Conservation (phyloP, 2,329 filamentous ascomycete genomes). For the Alternaria brassicae region DNA sequence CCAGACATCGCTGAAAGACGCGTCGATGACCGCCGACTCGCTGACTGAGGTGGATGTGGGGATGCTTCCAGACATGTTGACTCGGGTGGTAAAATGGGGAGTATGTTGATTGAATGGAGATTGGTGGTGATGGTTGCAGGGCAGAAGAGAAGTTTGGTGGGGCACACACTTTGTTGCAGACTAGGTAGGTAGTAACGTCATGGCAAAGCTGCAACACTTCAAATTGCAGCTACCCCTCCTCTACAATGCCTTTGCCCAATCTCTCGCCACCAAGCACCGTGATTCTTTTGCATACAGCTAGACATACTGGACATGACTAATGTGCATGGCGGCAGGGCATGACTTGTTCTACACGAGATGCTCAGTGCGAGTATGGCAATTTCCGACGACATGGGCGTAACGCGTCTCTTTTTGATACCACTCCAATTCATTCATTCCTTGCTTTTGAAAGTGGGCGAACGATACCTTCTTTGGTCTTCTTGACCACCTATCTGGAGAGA, state of each 20-base stretch:
- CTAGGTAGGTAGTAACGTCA: slow-evolving; percentile 29
- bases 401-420: not conserved
- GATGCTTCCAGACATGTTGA: slow-evolving; percentile 53
- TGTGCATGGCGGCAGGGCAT: not conserved
- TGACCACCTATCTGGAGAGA: not conserved
- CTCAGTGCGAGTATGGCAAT: too few relatives aligned
- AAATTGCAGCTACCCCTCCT: slow-evolving; percentile 38
- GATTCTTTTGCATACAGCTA: not conserved
- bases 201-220: slow-evolving; percentile 11
- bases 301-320: not conserved
- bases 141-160: slow-evolving; percentile 25
- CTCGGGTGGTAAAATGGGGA: slow-evolving; percentile 11
- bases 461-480: not conserved
- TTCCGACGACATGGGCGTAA: too few relatives aligned
- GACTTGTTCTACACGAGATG: not conserved
- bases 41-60: slow-evolving; percentile 71
- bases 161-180: slow-evolving; percentile 20
- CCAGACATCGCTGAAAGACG: slow-evolving; percentile 72
- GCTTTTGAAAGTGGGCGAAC: not conserved
- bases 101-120: slow-evolving; percentile 2
- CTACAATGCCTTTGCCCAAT: slow-evolving; percentile 23
- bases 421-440: slow-evolving; percentile 2
- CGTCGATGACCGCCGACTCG: slow-evolving; percentile 72
- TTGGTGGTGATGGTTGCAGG: slow-evolving; percentile 9
- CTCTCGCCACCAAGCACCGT: slow-evolving; percentile 20